Base-by-base conservation (phyloP, 441 rosid genomes). In the Macaranga tanarius region DNA sequence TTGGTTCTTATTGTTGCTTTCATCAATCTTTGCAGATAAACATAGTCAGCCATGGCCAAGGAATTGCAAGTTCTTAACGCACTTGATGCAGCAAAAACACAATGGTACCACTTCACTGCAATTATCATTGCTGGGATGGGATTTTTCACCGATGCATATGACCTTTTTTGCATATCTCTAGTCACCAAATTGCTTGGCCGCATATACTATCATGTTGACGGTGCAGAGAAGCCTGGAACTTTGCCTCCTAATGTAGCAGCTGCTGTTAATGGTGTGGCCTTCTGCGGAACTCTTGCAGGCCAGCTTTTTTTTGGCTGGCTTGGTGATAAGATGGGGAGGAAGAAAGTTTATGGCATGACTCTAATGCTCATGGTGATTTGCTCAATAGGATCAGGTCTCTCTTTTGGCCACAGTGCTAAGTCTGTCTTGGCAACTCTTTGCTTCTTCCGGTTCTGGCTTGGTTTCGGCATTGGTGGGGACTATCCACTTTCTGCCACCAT, bases 271-370 rank as follows among this genome's bases (percentile, higher is more conserved):
- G 94, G 97, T 2, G 97, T 91, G 3, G 95, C 97, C 0, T 86
- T 91, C 73, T 84, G 88, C 11, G 97, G 97, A 62, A 89, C 94
- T 19, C 87, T 91, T 15, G 45, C 92, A 77, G 69, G 92, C 13
- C 97, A 92, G 79, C 92, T 92, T 65, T 92, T 92, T 80, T 92
- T 92, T 38, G 97, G 97, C 13, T 92, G 97, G 96, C 95, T 90
- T 16, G 96, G 97, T 19, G 94, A 92, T 73, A 92, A 89, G 67
- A 44, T 90, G 74, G 97, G 96, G 55, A 66, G 96, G 67, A 90
- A 89, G 82, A 86, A 79, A 79, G 96, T 89, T 15, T 91, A 91
- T 57, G 94, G 92, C 12, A 77, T 91, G 92, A 91, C 96, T 28
- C 84, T 91, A 1, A 72, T 86, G 91, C 75, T 86, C 52, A 91